Base-by-base conservation (phyloP, 75 land plant genomes). In the Pinus taeda region DNA sequence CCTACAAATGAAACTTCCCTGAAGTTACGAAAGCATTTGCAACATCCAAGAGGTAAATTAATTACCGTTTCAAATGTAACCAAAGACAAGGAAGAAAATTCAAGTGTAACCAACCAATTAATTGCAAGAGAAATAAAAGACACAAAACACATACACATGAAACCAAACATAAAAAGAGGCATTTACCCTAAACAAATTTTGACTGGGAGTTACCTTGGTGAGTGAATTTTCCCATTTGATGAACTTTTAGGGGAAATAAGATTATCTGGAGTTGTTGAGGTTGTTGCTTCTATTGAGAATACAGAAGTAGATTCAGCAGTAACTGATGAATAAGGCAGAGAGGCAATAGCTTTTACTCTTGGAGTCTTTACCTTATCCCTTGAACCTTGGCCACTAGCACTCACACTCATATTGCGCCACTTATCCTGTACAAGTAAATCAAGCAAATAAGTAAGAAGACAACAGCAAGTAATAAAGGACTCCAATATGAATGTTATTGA, bases 401-500 rank as follows among this genome's bases (percentile, higher is more conserved):
- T 86, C 11, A 83, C 92, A 75, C 92, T 90, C 90, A 94, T 80
- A 66, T 94, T 92, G 76, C 97, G 81, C 97, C 97, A 92, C 88
- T 94, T 94, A 71, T 94, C 97, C 97, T 94, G 65, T 9, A 39
- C 36, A n/a, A 36, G 7, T 15, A 65, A 20, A 65, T 65, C n/a
- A 65, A 15, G 18, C 17, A 30, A 65, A 33, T 9, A 11, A 2
- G 15, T 4, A 17, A 65, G 14, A 30, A 33, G 17, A 65, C 69
- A 33, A 17, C 17, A 33, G 18, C 3, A 65, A 33, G 18, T 15
- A 62, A 13, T 26, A 62, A 62, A 26, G n/a, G 55, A 9, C 20
- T 69, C 24, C 24, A 6, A n/a, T 2, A 42, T 7, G 14, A 18
- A 15, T 15, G 11, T 8, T 39, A 39, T 7, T 11, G 22, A 37